These are phyloP conservation scores for Sisymbrium irio DNA, from an alignment of 345 rosid genomes.

Conservation along the genomic window DNA sequence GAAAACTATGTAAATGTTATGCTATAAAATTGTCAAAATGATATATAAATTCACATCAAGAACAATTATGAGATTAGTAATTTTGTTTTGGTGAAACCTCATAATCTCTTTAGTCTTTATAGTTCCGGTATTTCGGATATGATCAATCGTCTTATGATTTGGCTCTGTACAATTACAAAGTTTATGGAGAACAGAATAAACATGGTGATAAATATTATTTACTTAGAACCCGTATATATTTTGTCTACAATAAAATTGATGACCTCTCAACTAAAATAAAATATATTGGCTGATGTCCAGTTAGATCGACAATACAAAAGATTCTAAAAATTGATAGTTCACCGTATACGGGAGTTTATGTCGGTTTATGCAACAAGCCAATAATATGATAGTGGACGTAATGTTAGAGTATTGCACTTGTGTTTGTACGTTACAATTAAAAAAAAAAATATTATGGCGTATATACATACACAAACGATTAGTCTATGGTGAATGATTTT, in stretches of 20 bases:
- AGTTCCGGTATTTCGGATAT: not conserved
- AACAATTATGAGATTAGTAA: not conserved
- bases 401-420: not conserved
- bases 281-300: not conserved
- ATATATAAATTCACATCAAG: not conserved
- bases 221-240: not conserved
- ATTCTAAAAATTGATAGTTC: slow-evolving; percentile 7
- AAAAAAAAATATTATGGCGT: not conserved
- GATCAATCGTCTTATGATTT: too few relatives aligned
- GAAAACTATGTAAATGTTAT: not conserved
- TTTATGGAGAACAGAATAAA: not conserved
- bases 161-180: not conserved
- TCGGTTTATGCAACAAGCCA: not conserved
- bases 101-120: not conserved
- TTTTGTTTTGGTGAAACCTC: not conserved
- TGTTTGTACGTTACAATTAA: not conserved
- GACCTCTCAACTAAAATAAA: not conserved
- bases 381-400: not conserved
- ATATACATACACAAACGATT: not conserved
- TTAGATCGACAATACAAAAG: not conserved
- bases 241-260: not conserved
- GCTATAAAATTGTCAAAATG: not conserved
- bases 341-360: not conserved
- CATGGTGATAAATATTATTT: not conserved
- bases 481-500: not conserved